These are phyloP conservation scores for Anthracocystis panici-leucophaei DNA, from an alignment of 1,284 basidiomycete species.

Conservation along the genomic window DNA sequence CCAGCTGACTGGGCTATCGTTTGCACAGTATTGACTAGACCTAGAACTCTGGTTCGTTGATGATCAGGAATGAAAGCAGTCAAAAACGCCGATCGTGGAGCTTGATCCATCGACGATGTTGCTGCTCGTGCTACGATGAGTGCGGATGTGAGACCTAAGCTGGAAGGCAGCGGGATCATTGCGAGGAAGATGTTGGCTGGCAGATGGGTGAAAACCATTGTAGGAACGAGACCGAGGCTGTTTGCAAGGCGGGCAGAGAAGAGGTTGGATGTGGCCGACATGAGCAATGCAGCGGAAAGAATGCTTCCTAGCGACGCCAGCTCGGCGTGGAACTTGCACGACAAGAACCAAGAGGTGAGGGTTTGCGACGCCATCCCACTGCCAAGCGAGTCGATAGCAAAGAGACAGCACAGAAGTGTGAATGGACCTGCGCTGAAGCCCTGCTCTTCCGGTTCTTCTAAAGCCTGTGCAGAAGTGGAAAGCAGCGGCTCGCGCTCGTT, in stretches of 20 bases:
- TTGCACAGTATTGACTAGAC: slow-evolving; percentile 24
- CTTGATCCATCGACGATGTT: slow-evolving; percentile 27
- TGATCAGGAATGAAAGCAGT: slow-evolving; percentile 15
- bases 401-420: slow-evolving; percentile 18
- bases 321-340: slow-evolving; percentile 30
- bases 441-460: background rate
- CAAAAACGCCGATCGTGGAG: slow-evolving; percentile 25
- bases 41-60: slow-evolving; percentile 16
- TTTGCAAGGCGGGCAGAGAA: slow-evolving; percentile 29
- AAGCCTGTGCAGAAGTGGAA: background rate
- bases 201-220: slow-evolving; percentile 32
- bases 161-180: slow-evolving; percentile 9
- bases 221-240: slow-evolving; percentile 15
- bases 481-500: slow-evolving; percentile 20
- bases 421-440: slow-evolving; percentile 10
- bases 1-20: slow-evolving; percentile 30
- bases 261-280: slow-evolving; percentile 30
- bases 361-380: slow-evolving; percentile 36
- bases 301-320: slow-evolving; percentile 26
- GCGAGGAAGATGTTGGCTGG: slow-evolving; percentile 20
- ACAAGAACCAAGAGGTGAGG: slow-evolving; percentile 24
- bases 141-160: slow-evolving; percentile 14
- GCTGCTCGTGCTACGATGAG: slow-evolving; percentile 28
- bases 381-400: slow-evolving; percentile 29
- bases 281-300: slow-evolving; percentile 17